Conservation (phyloP, 2,329 filamentous ascomycete genomes). For the Aspergillus fumigatiaffinis region DNA sequence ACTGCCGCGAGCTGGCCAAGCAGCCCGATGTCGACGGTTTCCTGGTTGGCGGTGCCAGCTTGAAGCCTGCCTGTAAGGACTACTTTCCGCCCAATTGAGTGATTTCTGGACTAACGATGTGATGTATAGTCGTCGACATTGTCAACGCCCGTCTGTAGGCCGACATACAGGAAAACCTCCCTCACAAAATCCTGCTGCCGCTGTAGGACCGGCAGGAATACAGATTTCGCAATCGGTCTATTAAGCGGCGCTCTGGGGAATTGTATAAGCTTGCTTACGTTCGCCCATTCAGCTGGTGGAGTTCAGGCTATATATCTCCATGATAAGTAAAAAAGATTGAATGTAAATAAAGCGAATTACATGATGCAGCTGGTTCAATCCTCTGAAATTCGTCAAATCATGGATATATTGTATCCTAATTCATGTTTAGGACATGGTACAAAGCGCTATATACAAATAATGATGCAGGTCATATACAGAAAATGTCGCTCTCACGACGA, state of each 20-base stretch:
- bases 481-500: conserved; percentile 29
- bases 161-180: neutral
- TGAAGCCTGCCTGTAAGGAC: conserved; percentile 86
- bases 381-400: neutral
- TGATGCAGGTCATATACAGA: neutral
- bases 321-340: neutral
- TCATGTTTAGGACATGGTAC: neutral
- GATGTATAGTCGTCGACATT: conserved; percentile 58
- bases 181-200: neutral
- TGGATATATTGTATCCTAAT: neutral
- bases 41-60: conserved; percentile 89
- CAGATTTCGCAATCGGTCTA: neutral
- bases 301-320: neutral
- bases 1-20: conserved; percentile 88
- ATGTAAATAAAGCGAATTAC: neutral
- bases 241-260: neutral
- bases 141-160: conserved; percentile 58
- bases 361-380: neutral
- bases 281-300: neutral
- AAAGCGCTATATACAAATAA: neutral
- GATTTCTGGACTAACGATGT: conserved; percentile 12
- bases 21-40: conserved; percentile 96
- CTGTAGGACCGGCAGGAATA: neutral
- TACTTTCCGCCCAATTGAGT: conserved; percentile 1
- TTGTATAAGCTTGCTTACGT: neutral